A percentile compares a stretch with the other conserved stretches of the same genome.
Conservation (phyloP, 2,329 filamentous ascomycete genomes). For the Fusarium sp. region DNA sequence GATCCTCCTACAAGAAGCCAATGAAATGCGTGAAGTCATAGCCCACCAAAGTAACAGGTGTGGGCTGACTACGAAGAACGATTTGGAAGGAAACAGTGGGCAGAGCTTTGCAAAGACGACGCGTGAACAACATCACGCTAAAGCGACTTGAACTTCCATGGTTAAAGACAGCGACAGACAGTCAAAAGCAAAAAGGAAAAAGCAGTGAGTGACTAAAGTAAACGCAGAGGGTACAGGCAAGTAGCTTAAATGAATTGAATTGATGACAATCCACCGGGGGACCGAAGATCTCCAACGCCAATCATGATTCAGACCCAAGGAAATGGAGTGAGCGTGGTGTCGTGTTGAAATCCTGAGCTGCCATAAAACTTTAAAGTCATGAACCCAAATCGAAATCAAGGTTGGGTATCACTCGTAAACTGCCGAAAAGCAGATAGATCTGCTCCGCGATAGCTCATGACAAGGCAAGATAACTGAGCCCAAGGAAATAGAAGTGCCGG, state of each 20-base stretch:
- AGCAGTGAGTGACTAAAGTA: slow-evolving; percentile 42
- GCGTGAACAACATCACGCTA: slow-evolving; percentile 39
- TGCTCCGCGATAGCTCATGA: slow-evolving; percentile 37
- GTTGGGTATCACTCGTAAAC: slow-evolving; percentile 42
- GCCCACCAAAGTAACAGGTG: slow-evolving; percentile 2
- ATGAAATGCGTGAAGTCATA: slow-evolving; percentile 12
- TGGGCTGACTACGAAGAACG: slow-evolving; percentile 31
- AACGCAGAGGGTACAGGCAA: slow-evolving; percentile 42
- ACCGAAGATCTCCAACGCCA: slow-evolving; percentile 56
- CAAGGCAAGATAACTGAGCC: slow-evolving; percentile 43
- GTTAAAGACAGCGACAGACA: slow-evolving; percentile 31
- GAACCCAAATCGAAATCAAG: slow-evolving; percentile 41
- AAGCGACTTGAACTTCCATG: slow-evolving; percentile 22
- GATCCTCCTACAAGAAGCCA: slow-evolving; percentile 6
- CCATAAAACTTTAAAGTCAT: slow-evolving; percentile 46
- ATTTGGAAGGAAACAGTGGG: slow-evolving; percentile 21
- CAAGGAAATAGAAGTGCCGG: slow-evolving; percentile 43
- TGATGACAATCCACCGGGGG: slow-evolving; percentile 51
- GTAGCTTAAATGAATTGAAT: slow-evolving; percentile 51
- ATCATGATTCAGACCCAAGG: slow-evolving; percentile 54
- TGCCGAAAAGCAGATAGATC: slow-evolving; percentile 39
- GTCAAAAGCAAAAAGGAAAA: slow-evolving; percentile 42
- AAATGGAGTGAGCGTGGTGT: slow-evolving; percentile 48
- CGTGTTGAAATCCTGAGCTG: slow-evolving; percentile 47
- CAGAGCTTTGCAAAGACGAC: slow-evolving; percentile 22